These are phyloP conservation scores for Calocybe gambosa DNA, from an alignment of 1,284 basidiomycete genomes.

Conservation along the genomic window DNA sequence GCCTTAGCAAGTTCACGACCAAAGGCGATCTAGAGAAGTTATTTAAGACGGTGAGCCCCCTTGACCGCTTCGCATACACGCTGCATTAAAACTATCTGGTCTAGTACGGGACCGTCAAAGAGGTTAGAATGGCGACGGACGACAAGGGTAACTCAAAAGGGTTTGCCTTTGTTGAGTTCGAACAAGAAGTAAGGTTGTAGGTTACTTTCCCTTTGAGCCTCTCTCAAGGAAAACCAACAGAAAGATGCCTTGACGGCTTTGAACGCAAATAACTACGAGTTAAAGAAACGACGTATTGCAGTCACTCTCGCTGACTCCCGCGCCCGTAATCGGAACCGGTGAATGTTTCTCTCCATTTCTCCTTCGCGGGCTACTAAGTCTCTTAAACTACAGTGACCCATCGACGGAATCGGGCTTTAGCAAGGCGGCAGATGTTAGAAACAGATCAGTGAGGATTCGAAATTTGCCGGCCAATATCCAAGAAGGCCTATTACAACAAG, in stretches of 20 bases:
- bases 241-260: conserved; percentile 68
- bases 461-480: conserved; percentile 67
- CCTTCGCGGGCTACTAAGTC: background rate
- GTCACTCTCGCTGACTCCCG: conserved; percentile 78
- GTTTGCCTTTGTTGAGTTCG: conserved; percentile 92
- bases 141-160: conserved; percentile 73
- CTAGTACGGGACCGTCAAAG: conserved; percentile 78
- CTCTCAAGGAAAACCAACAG: conserved; percentile 33
- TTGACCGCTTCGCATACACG: background rate
- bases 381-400: conserved; percentile 27
- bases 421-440: conserved; percentile 55
- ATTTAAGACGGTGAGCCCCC: conserved; percentile 56
- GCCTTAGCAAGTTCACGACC: conserved; percentile 69
- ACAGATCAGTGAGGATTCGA: conserved; percentile 66
- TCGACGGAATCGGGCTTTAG: conserved; percentile 51
- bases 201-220: conserved; percentile 1
- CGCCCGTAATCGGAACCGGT: conserved; percentile 53
- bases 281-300: conserved; percentile 79
- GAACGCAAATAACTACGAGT: conserved; percentile 76
- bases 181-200: conserved; percentile 54
- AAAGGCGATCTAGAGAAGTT: conserved; percentile 71
- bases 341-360: conserved; percentile 1
- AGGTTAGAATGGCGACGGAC: conserved; percentile 74
- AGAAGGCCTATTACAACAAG: conserved; percentile 86
- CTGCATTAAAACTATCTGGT: background rate